Evolutionary conservation across 306 rosid genomes (phyloP).

Genomic region (Cercis canadensis): DNA sequence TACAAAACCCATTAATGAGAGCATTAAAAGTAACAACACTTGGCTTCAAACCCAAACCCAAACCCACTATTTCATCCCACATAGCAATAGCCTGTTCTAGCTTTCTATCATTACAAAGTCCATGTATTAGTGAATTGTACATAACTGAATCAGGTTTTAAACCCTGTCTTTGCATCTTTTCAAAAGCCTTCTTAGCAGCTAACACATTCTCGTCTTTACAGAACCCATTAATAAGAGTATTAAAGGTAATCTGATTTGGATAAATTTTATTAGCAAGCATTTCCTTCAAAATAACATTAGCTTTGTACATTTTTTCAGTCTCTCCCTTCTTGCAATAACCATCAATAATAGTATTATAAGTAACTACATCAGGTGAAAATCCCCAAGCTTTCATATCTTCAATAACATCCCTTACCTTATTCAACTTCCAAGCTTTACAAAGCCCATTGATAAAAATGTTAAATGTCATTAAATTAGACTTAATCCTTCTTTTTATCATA

Average conservation of each 20-base stretch:
- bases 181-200: constrained; percentile 44
- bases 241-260: constrained; percentile 45
- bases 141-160: constrained; percentile 46
- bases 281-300: constrained; percentile 55
- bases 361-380: constrained; percentile 47
- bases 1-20: constrained; percentile 47
- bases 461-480: constrained; percentile 46
- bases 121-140: constrained; percentile 43
- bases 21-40: constrained; percentile 49
- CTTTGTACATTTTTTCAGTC: constrained; percentile 61
- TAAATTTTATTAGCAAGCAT: constrained; percentile 42
- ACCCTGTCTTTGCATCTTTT: constrained; percentile 47
- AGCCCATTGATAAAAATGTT: constrained; percentile 57
- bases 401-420: constrained; percentile 50
- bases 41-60: constrained; percentile 40
- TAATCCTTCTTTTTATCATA: constrained; percentile 51
- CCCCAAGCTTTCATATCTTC: constrained; percentile 63
- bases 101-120: constrained; percentile 41
- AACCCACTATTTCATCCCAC: constrained; percentile 40
- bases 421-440: constrained; percentile 63
- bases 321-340: constrained; percentile 59
- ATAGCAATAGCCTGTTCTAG: constrained; percentile 39
- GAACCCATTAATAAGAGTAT: constrained; percentile 50
- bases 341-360: constrained; percentile 54
- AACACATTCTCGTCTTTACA: constrained; percentile 47